Evolutionary conservation across 2,329 filamentous ascomycete species (phyloP), one percentile per base, ranked within the genome.

Genomic region (Fusarium longipes): DNA sequence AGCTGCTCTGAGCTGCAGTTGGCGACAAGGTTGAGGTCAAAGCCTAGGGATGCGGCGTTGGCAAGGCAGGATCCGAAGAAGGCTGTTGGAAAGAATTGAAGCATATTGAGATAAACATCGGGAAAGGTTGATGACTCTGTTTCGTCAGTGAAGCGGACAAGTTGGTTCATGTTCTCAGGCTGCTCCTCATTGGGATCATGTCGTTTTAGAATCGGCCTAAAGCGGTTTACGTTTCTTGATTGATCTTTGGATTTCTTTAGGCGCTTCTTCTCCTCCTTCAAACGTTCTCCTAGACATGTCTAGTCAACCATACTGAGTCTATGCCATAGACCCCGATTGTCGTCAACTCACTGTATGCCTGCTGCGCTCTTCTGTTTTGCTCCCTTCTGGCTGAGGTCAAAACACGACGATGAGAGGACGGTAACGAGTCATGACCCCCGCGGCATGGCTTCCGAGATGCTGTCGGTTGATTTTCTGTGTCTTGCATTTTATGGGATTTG

Each of bases 281-380:
- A 68, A 0, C 73, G 52, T 14, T 70, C 45, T 2, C 73, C 73
- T 73, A 38, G 0, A 3, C 2, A 3, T 8, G 1, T 5, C 2
- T 5, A 4, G n/a, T 38, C 3, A 49, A 18, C 3, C 1, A 12
- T 0, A n/a, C n/a, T n/a, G n/a, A n/a, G 24, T 8, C 2, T 3
- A 27, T 3, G 9, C 1, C 2, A 20, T 12, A 11, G 5, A 4
- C 6, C 10, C 10, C 1, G 2, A n/a, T 6, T 27, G 18, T 5
- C 9, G 4, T n/a, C 30, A 5, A 50, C 73, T 44, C 35, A 75
- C 73, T 39, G 18, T 63, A 75, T 3, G 62, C 60, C 25, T 60
- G 68, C 30, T 75, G 74, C 1, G 74, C 71, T 5, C 57, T 10
- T 1, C 72, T 63, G 44, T 75, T 75, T 45, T 74, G 71, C 24